Base-by-base conservation (phyloP, 805 yeast species). In the Yamadazyma sp. region DNA sequence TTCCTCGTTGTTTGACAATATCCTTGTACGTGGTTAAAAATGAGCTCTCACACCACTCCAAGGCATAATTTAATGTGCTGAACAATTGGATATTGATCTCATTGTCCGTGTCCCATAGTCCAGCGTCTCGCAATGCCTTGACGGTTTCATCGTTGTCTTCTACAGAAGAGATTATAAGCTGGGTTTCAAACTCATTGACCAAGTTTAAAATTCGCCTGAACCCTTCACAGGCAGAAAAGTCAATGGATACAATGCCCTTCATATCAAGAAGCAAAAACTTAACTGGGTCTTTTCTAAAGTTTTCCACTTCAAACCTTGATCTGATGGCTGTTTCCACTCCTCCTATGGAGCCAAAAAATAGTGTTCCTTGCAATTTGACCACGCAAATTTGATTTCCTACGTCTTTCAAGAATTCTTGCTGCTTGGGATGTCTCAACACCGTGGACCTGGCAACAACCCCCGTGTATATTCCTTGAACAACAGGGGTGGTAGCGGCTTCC, bases 21-120 rank as follows among this genome's bases (percentile, higher is more conserved):
- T 33, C 39, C 48, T 72, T 78, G 56, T 82, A 82, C 19, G 80
- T 76, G 35, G 75, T 69, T 51, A 93, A 70, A 49, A 90, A 88
- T 50, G 83, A 82, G 61, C 93, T 91, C 59, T 93, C 99, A 67
- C 97, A 88, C 96, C 96, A 91, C 60, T 93, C 98, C 28, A 93
- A 71, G 0, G 96, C 95, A 38, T 84, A 76, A 55, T 93, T 93
- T 50, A 93, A 71, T 37, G 86, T 84, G 38, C 75, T 76, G 55
- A 89, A 91, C 29, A 90, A 70, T 49, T 80, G 80, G 42, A 79
- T 76, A 16, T 52, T 45, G 24, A 50, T 58, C 41, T 57, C 57
- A 14, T 53, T 50, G 18, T 66, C 71, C 12, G 69, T 62, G 30
- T 70, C 79, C 74, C 90, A 80, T 14, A 91, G 63, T 1, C 95